A percentile compares a stretch with the other conserved stretches of the same genome.
These are phyloP conservation scores for Sanghuangporus sanghuang DNA, from an alignment of 1,284 basidiomycete species.

Conservation along the genomic window DNA sequence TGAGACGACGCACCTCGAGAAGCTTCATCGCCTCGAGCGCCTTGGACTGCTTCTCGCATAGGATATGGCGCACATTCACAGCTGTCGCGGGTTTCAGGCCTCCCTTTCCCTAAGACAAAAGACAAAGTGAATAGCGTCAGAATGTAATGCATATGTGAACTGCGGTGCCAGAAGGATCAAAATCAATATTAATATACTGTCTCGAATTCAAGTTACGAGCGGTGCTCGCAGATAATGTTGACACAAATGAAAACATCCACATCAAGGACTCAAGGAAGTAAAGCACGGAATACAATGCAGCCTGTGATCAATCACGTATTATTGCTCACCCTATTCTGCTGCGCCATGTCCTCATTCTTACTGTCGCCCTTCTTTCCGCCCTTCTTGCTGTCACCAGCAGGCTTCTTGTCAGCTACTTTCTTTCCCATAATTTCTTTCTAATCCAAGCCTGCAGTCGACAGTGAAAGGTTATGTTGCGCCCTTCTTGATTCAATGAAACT, in stretches of 20 bases:
- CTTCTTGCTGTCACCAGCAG: constrained; percentile 4
- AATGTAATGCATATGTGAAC: too few species aligned
- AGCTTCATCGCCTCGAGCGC: constrained; percentile 71
- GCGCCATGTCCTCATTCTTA: constrained; percentile 1
- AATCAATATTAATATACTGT: too few species aligned
- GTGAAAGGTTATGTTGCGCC: too few species aligned
- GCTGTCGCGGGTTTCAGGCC: constrained; percentile 39
- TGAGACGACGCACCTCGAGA: constrained; percentile 50
- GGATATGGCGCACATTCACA: constrained; percentile 78
- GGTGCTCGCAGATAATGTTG: too few species aligned
- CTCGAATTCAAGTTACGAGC: too few species aligned
- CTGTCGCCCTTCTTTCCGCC: background rate
- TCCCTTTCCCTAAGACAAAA: background rate
- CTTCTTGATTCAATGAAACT: too few species aligned
- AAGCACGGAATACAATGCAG: too few species aligned
- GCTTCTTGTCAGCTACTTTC: constrained; percentile 16
- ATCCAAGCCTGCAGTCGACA: background rate
- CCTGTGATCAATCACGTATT: too few species aligned
- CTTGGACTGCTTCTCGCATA: constrained; percentile 82
- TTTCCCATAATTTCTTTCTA: constrained; percentile 9
- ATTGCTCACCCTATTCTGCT: background rate
- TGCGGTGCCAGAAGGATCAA: too few species aligned
- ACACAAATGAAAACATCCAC: too few species aligned
- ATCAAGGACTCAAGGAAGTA: too few species aligned
- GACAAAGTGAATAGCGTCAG: background rate